Percentiles rank a stretch among this genome's conserved stretches.
These are phyloP conservation scores for Salix purpurea DNA, from an alignment of 345 rosid genomes.

Conservation along the genomic window DNA sequence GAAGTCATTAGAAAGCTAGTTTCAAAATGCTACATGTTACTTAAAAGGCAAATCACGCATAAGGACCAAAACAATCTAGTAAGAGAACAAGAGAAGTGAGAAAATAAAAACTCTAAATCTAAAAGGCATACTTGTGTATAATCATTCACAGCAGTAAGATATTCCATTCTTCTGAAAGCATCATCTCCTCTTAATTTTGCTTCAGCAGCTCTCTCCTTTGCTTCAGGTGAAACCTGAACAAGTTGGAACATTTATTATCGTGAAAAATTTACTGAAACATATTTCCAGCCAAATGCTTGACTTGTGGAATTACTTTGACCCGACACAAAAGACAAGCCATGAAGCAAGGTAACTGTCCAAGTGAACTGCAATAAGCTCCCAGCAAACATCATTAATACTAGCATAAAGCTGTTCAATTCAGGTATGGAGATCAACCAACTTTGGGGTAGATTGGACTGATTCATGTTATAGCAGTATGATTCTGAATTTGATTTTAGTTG, in stretches of 20 bases:
- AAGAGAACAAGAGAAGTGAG: background rate
- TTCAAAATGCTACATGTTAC: background rate
- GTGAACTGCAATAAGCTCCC: background rate
- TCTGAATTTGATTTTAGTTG: background rate
- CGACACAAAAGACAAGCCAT: background rate
- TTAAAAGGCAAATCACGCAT: background rate
- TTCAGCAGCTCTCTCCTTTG: slow-evolving; percentile 73
- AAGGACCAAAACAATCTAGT: background rate
- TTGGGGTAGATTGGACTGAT: background rate
- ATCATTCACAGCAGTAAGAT: slow-evolving; percentile 55
- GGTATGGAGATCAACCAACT: background rate
- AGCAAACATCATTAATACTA: background rate
- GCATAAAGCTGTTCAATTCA: background rate
- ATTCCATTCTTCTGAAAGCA: slow-evolving; percentile 64
- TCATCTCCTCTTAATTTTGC: slow-evolving; percentile 91
- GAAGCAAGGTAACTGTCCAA: background rate
- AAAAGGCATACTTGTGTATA: slow-evolving; percentile 65
- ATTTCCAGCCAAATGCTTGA: background rate
- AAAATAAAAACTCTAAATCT: background rate
- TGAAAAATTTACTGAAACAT: background rate
- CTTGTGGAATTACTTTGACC: background rate
- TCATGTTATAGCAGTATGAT: background rate
- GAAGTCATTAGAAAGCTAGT: background rate
- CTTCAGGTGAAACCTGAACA: slow-evolving; percentile 69
- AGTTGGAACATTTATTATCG: background rate